Conservation (phyloP, 768 basidiomycete genomes). For the Multifurca ochricompacta region DNA sequence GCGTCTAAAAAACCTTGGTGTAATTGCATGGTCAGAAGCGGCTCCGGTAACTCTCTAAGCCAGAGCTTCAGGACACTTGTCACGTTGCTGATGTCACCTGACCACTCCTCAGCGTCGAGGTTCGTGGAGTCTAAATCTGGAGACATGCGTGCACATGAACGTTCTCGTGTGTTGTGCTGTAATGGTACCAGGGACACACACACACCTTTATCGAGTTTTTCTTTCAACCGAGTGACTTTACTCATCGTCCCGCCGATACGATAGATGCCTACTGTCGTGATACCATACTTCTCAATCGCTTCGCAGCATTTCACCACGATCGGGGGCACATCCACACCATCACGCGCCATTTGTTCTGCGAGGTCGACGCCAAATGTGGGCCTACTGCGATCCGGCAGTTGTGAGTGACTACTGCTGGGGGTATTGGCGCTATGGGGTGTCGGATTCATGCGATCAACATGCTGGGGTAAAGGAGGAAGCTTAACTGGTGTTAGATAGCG, state of each 20-base stretch:
- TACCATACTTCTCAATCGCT: constrained; percentile 86
- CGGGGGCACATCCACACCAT: constrained; percentile 81
- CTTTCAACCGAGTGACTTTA: constrained; percentile 76
- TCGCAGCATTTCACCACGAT: constrained; percentile 85
- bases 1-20: constrained; percentile 95
- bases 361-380: constrained; percentile 94
- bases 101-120: constrained; percentile 84
- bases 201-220: constrained; percentile 77
- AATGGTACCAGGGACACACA: constrained; percentile 2
- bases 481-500: neutral
- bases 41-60: constrained; percentile 94
- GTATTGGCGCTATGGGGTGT: constrained; percentile 38
- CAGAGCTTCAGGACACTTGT: constrained; percentile 93
- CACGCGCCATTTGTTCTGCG: constrained; percentile 87
- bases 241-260: constrained; percentile 88
- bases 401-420: constrained; percentile 27
- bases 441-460: constrained; percentile 48
- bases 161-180: constrained; percentile 29
- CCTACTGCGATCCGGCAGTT: constrained; percentile 48
- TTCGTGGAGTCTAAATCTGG: constrained; percentile 82
- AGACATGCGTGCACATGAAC: neutral
- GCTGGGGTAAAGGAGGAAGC: constrained; percentile 17
- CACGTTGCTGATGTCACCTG: constrained; percentile 91
- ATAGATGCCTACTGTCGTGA: constrained; percentile 84
- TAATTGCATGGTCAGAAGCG: constrained; percentile 72